Conservation (phyloP, 805 yeast species). For the Zygosaccharomyces pseudorouxii region DNA sequence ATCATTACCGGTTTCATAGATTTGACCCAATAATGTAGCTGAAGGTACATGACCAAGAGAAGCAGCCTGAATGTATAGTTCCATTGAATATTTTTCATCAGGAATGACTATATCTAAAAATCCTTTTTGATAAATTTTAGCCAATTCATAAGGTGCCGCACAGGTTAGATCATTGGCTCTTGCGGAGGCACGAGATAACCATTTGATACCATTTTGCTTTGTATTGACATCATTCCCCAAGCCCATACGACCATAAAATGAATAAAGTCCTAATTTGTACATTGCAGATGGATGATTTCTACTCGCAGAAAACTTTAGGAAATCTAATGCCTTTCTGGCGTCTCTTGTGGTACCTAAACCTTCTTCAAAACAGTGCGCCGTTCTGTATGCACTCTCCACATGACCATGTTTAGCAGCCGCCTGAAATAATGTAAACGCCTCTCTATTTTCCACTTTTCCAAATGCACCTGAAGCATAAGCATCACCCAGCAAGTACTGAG, state of each 20-base stretch:
- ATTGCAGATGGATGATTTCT: constrained; percentile 96
- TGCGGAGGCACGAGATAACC: constrained; percentile 85
- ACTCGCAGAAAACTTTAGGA: constrained; percentile 78
- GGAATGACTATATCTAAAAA: constrained; percentile 81
- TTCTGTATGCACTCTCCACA: constrained; percentile 84
- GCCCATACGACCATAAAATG: constrained; percentile 83
- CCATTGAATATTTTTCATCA: constrained; percentile 79
- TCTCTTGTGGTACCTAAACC: constrained; percentile 92
- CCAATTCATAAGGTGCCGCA: constrained; percentile 94
- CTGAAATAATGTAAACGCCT: constrained; percentile 72
- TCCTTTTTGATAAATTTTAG: constrained; percentile 76
- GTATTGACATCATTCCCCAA: constrained; percentile 59
- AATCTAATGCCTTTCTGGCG: constrained; percentile 78
- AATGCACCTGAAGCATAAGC: constrained; percentile 80
- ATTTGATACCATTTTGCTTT: constrained; percentile 82
- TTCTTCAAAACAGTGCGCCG: constrained; percentile 87
- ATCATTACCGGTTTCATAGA: constrained; percentile 71
- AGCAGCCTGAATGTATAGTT: constrained; percentile 82
- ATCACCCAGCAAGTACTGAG: constrained; percentile 90
- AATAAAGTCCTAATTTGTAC: constrained; percentile 85
- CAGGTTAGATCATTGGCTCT: constrained; percentile 78
- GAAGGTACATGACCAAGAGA: constrained; percentile 81
- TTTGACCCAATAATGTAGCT: constrained; percentile 71
- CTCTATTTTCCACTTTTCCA: constrained; percentile 72
- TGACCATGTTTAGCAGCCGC: constrained; percentile 93